Percentiles rank a stretch among this genome's conserved stretches.
Conservation (phyloP, 805 yeast species). For the Ogataea minuta region DNA sequence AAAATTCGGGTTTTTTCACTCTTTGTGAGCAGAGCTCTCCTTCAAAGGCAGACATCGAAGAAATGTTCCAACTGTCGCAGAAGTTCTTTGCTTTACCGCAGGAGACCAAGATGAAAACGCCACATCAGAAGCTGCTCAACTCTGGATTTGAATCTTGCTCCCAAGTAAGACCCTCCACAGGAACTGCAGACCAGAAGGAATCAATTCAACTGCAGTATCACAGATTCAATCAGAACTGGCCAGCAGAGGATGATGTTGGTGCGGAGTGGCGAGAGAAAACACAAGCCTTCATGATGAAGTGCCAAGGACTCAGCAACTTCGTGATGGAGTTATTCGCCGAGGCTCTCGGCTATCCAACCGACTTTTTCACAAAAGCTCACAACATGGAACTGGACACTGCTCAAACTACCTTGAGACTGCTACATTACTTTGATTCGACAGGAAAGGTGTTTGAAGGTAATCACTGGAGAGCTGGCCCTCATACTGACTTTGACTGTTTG, state of each 20-base stretch:
- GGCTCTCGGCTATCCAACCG: conserved; percentile 29
- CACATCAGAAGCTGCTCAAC: conserved; percentile 33
- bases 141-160: conserved; percentile 35
- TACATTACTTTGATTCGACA: conserved; percentile 33
- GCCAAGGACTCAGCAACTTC: conserved; percentile 28
- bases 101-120: conserved; percentile 31
- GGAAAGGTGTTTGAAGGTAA: conserved; percentile 25
- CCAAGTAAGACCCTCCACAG: conserved; percentile 37
- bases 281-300: conserved; percentile 23
- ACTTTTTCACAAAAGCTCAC: conserved; percentile 32
- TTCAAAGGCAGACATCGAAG: conserved; percentile 28
- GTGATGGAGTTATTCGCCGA: conserved; percentile 33
- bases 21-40: conserved; percentile 35
- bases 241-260: conserved; percentile 30
- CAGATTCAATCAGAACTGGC: conserved; percentile 34
- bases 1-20: conserved; percentile 31
- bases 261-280: conserved; percentile 30
- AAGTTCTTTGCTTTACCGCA: conserved; percentile 26
- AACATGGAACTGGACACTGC: conserved; percentile 28
- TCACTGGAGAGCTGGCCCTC: conserved; percentile 39
- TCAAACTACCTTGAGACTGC: conserved; percentile 35
- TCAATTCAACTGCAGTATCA: conserved; percentile 34
- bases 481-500: conserved; percentile 37
- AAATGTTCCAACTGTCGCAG: conserved; percentile 27
- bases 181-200: conserved; percentile 35